Evolutionary conservation across 2,329 filamentous ascomycete species (phyloP).

Genomic region (Didymella exigua): DNA sequence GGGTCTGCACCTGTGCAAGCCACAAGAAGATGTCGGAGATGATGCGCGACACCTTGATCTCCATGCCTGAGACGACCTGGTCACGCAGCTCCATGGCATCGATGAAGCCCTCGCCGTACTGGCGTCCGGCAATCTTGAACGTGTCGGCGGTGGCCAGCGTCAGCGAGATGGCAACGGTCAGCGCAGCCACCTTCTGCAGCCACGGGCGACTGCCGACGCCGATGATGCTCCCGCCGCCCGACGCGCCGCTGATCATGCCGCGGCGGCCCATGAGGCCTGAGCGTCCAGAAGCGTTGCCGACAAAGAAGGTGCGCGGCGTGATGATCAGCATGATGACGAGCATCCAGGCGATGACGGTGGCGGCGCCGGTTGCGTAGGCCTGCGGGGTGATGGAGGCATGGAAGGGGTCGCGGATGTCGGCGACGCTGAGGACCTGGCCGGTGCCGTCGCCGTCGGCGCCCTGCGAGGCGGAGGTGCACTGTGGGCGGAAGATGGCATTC

Average conservation of each 20-base stretch:
- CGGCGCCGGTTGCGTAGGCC: conserved; percentile 88
- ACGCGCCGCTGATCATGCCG: conserved; percentile 82
- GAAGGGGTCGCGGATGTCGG: conserved; percentile 82
- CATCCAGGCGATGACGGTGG: conserved; percentile 89
- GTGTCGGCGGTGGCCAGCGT: conserved; percentile 94
- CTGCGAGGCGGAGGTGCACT: conserved; percentile 55
- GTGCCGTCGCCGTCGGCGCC: conserved; percentile 48
- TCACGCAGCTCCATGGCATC: conserved; percentile 77
- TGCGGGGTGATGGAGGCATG: conserved; percentile 93
- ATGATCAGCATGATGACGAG: conserved; percentile 93
- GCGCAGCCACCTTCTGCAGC: conserved; percentile 75
- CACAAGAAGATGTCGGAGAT: conserved; percentile 96
- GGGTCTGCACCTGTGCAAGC: conserved; percentile 95
- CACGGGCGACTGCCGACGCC: conserved; percentile 91
- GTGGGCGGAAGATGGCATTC: conserved; percentile 65
- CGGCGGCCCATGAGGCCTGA: conserved; percentile 79
- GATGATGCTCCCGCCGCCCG: conserved; percentile 66
- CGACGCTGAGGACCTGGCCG: conserved; percentile 55
- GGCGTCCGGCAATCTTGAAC: conserved; percentile 79
- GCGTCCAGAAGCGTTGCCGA: conserved; percentile 69
- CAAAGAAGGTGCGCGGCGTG: conserved; percentile 90
- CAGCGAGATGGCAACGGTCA: conserved; percentile 76
- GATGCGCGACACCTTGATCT: conserved; percentile 87
- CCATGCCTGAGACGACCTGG: conserved; percentile 79
- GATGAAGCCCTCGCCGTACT: conserved; percentile 80